Conservation (phyloP, 768 basidiomycete genomes). For the Vararia minispora region DNA sequence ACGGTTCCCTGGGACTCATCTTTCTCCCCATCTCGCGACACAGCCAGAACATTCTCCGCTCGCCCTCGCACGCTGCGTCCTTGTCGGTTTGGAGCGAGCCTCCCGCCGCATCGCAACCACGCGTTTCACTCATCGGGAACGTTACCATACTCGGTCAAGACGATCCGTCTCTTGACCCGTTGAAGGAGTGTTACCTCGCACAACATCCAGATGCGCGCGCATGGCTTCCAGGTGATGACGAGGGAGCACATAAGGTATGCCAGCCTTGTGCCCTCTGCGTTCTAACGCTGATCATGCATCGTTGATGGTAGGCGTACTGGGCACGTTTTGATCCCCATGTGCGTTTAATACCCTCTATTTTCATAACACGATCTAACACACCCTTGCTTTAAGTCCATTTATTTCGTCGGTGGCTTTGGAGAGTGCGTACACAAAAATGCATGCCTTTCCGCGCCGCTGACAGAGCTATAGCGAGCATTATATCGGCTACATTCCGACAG, state of each 20-base stretch:
- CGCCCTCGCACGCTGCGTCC: conserved; percentile 30
- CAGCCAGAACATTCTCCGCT: conserved; percentile 35
- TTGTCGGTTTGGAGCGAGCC: conserved; percentile 29
- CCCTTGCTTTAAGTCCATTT: conserved; percentile 26
- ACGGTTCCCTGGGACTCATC: conserved; percentile 42
- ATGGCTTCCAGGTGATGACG: conserved; percentile 38
- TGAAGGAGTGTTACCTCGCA: conserved; percentile 31
- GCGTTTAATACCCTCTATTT: conserved; percentile 13
- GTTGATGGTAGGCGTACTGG: conserved; percentile 33
- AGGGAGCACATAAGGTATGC: conserved; percentile 33
- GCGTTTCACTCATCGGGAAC: conserved; percentile 40
- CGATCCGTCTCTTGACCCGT: conserved; percentile 22
- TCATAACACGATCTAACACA: background rate
- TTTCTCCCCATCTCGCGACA: conserved; percentile 46
- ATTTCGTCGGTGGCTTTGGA: conserved; percentile 46
- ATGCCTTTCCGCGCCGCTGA: background rate
- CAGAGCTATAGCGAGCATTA: conserved; percentile 28
- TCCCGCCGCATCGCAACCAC: conserved; percentile 32
- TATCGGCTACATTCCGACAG: conserved; percentile 38
- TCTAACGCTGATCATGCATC: conserved; percentile 3
- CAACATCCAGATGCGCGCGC: conserved; percentile 39
- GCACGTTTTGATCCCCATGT: conserved; percentile 44
- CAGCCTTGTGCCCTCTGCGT: conserved; percentile 4
- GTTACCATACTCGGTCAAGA: conserved; percentile 29
- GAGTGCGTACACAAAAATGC: conserved; percentile 21